phyloP scores from a whole-genome alignment of 2,329 filamentous ascomycete genomes.

The Phoma sp. region DNA sequence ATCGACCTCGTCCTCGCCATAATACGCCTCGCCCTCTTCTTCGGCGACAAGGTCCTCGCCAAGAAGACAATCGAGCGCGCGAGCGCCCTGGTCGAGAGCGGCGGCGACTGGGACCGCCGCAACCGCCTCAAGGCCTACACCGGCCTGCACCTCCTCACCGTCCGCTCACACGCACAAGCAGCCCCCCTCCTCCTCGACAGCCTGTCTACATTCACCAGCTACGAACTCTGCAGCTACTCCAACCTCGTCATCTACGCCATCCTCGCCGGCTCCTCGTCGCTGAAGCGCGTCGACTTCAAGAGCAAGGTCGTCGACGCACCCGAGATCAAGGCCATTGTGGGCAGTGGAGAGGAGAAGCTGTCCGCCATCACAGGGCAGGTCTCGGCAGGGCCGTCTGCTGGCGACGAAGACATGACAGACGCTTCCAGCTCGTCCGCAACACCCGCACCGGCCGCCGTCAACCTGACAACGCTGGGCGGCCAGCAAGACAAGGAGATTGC shows the following conservation, averaged over 20 bases:
- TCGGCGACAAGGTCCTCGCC: constrained; percentile 88
- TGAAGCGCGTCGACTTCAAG: constrained; percentile 99
- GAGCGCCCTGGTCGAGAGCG: constrained; percentile 87
- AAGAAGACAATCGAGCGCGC: constrained; percentile 95
- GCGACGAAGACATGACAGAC: constrained; percentile 78
- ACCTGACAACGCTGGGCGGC: constrained; percentile 84
- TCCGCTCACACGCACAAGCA: constrained; percentile 87
- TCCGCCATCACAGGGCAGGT: constrained; percentile 80
- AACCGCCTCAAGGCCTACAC: constrained; percentile 99
- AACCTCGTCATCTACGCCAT: constrained; percentile 94
- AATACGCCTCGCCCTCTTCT: constrained; percentile 95
- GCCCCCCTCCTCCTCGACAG: constrained; percentile 95
- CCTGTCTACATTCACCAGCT: constrained; percentile 96
- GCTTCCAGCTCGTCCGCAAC: constrained; percentile 57
- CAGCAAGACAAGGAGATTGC: constrained; percentile 80
- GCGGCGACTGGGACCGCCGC: constrained; percentile 97
- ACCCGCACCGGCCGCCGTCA: constrained; percentile 75
- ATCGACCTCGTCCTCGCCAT: constrained; percentile 97
- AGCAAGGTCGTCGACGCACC: constrained; percentile 97
- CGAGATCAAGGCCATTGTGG: constrained; percentile 96
- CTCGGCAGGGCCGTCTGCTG: constrained; percentile 79
- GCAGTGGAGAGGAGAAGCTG: constrained; percentile 86
- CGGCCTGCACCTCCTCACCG: constrained; percentile 88
- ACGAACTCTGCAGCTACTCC: constrained; percentile 97
- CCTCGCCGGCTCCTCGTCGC: constrained; percentile 88